Percentiles rank a stretch among this genome's conserved stretches.
These are phyloP conservation scores for Maudiozyma barnettii DNA, from an alignment of 805 yeast species.

Conservation along the genomic window DNA sequence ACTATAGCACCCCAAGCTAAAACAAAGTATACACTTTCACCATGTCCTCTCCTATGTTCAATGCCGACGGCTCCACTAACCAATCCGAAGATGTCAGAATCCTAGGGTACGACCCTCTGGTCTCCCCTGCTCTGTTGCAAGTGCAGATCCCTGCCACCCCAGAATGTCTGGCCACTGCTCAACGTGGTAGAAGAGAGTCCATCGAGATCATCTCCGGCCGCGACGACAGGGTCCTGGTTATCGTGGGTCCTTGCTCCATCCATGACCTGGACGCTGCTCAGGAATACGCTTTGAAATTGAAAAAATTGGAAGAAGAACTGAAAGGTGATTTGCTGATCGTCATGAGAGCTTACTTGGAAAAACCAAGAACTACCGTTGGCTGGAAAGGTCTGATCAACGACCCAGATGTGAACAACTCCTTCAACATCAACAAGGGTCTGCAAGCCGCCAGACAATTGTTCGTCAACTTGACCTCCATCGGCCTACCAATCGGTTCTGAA, in stretches of 20 bases:
- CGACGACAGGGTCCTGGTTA: slow-evolving; percentile 77
- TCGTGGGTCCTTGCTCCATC: slow-evolving; percentile 95
- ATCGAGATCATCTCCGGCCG: slow-evolving; percentile 60
- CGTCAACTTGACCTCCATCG: slow-evolving; percentile 65
- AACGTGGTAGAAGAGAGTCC: slow-evolving; percentile 70
- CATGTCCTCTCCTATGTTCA: slow-evolving; percentile 24
- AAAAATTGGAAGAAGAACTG: slow-evolving; percentile 58
- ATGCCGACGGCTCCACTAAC: slow-evolving; percentile 31
- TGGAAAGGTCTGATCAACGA: slow-evolving; percentile 98
- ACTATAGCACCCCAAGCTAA: too few relatives aligned
- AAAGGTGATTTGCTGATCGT: slow-evolving; percentile 69
- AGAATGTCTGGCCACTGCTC: slow-evolving; percentile 50
- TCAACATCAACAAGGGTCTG: slow-evolving; percentile 91
- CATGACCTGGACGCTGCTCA: slow-evolving; percentile 86
- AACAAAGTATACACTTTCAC: background rate
- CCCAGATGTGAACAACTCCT: slow-evolving; percentile 87
- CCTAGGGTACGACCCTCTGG: slow-evolving; percentile 86
- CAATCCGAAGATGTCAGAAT: slow-evolving; percentile 67
- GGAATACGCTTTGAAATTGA: slow-evolving; percentile 71
- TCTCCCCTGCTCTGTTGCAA: slow-evolving; percentile 86
- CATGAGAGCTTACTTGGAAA: slow-evolving; percentile 97
- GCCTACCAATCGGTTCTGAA: slow-evolving; percentile 89
- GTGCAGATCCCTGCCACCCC: slow-evolving; percentile 66
- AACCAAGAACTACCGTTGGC: slow-evolving; percentile 98
- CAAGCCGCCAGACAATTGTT: slow-evolving; percentile 79